Evolutionary conservation across 169 alveolate species (phyloP).

Genomic region (Babesia ovata): DNA sequence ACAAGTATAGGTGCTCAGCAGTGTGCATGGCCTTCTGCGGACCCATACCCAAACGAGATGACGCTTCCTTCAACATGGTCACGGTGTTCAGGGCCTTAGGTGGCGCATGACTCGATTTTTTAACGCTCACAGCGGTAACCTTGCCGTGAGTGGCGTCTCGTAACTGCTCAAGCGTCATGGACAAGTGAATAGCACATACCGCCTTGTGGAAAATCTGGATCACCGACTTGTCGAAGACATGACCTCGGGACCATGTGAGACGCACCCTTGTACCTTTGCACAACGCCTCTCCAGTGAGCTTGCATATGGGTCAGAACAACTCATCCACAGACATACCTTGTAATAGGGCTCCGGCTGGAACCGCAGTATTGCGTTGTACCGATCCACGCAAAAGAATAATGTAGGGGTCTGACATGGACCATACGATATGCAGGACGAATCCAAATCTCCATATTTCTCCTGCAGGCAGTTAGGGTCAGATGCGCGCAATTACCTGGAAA

Average conservation of each 20-base stretch:
- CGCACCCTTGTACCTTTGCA: conserved; percentile 16
- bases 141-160: neutral
- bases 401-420: conserved; percentile 99
- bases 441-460: conserved; percentile 86
- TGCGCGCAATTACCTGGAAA: conserved; percentile 52
- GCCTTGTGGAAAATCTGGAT: conserved; percentile 8
- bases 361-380: conserved; percentile 89
- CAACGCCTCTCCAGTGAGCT: conserved; percentile 17
- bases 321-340: conserved; percentile 55
- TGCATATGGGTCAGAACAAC: neutral
- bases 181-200: neutral
- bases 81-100: conserved; percentile 94
- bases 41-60: conserved; percentile 84
- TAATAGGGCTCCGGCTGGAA: conserved; percentile 90
- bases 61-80: conserved; percentile 89
- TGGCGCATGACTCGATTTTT: conserved; percentile 13
- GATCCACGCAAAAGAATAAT: conserved; percentile 92
- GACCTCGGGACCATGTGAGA: conserved; percentile 29
- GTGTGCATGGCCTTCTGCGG: conserved; percentile 89
- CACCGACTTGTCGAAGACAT: conserved; percentile 30
- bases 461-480: conserved; percentile 31
- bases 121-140: neutral
- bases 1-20: conserved; percentile 93
- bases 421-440: conserved; percentile 87
- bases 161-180: neutral